phyloP scores from a whole-genome alignment of 495 filamentous ascomycete genomes.

The Penicillium paxilli region DNA sequence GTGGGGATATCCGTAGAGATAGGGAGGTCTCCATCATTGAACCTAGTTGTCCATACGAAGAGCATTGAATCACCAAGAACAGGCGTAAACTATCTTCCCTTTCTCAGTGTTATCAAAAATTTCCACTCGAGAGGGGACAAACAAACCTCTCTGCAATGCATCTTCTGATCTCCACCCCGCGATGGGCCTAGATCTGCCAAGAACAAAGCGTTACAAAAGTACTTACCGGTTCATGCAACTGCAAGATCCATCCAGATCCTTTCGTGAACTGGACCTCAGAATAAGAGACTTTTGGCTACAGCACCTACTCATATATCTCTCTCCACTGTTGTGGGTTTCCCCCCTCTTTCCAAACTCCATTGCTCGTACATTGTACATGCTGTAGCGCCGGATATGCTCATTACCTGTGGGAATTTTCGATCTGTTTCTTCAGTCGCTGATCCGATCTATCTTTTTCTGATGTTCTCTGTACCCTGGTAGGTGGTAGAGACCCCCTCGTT shows the following conservation, averaged over 20 bases:
- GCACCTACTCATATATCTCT: constrained; percentile 1
- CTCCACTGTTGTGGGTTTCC: not conserved
- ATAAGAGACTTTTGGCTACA: not conserved
- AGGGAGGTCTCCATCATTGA: not conserved
- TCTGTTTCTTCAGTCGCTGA: constrained; percentile 12
- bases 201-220: constrained; percentile 13
- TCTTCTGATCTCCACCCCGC: not conserved
- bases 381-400: not conserved
- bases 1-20: constrained; percentile 4
- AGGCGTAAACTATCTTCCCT: not conserved
- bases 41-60: not conserved
- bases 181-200: constrained; percentile 9
- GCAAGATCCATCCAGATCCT: constrained; percentile 16
- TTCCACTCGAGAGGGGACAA: not conserved
- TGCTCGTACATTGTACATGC: not conserved
- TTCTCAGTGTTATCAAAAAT: not conserved
- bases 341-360: not conserved
- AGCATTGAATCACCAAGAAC: not conserved
- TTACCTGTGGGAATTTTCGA: constrained; percentile 6
- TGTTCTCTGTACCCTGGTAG: not conserved
- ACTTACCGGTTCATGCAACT: constrained; percentile 27
- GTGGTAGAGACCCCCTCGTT: not conserved
- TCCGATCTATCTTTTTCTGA: constrained; percentile 7
- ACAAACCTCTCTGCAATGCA: not conserved
- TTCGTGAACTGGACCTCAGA: not conserved